A percentile compares a stretch with the other conserved stretches of the same genome.
Conservation (phyloP, 1,284 basidiomycete species). For the Trichosporon ovoides region DNA sequence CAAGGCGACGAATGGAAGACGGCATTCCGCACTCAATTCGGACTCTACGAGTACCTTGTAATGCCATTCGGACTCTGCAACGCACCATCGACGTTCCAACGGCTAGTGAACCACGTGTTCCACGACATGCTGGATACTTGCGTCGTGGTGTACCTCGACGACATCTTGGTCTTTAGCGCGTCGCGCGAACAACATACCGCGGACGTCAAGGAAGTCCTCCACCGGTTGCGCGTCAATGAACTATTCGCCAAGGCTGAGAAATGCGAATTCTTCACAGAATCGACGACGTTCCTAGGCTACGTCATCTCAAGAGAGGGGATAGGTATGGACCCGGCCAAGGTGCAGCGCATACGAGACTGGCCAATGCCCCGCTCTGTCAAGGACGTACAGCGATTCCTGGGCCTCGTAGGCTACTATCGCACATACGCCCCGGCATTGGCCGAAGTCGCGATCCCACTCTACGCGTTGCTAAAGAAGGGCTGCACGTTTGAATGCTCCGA, state of each 20-base stretch:
- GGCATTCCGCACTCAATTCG: too few relatives aligned
- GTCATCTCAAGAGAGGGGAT: slow-evolving; percentile 36
- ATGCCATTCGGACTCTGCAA: too few relatives aligned
- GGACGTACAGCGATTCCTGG: slow-evolving; percentile 46
- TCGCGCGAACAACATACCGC: background rate
- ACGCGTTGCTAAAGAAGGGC: too few relatives aligned
- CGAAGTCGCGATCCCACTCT: too few relatives aligned
- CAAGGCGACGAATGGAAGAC: too few relatives aligned
- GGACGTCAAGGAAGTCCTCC: background rate
- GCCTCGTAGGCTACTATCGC: slow-evolving; percentile 50
- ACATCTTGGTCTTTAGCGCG: background rate
- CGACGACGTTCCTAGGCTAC: slow-evolving; percentile 17
- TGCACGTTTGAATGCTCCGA: too few relatives aligned
- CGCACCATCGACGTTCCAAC: too few relatives aligned
- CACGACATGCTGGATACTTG: too few relatives aligned
- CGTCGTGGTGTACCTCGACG: too few relatives aligned
- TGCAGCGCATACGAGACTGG: slow-evolving; percentile 37
- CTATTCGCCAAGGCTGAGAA: background rate
- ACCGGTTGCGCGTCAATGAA: background rate
- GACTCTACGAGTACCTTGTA: too few relatives aligned
- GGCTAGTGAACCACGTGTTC: too few relatives aligned
- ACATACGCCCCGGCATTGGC: too few relatives aligned
- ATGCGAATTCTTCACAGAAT: background rate
- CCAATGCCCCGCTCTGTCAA: slow-evolving; percentile 16
- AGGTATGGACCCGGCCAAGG: slow-evolving; percentile 50